A percentile compares a stretch with the other conserved stretches of the same genome.
Evolutionary conservation across 768 basidiomycete genomes (phyloP).

Genomic region (Mycena vitilis): DNA sequence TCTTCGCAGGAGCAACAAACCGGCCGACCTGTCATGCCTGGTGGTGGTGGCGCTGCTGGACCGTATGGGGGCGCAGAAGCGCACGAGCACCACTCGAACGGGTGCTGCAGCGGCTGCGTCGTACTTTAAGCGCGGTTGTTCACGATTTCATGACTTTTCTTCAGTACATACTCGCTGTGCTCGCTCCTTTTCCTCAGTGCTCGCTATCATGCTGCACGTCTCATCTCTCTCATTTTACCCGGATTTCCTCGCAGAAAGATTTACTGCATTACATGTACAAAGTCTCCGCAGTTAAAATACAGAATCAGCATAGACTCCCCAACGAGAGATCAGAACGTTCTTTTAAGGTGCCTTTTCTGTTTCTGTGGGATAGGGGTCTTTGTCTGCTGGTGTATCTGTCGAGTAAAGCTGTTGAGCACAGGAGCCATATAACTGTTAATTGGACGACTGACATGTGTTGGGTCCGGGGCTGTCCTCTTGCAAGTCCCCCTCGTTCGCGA

Average conservation of each 20-base stretch:
- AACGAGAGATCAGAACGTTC: not conserved
- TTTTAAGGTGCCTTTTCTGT: constrained; percentile 22
- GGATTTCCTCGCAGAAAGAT: constrained; percentile 25
- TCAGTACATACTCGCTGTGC: no score
- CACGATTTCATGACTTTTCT: constrained; percentile 29
- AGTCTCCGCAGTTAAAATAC: constrained; percentile 20
- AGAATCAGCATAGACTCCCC: constrained; percentile 22
- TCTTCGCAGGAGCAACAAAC: constrained; percentile 76
- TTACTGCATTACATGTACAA: constrained; percentile 29
- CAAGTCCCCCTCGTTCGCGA: constrained; percentile 82
- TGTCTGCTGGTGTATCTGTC: constrained; percentile 1
- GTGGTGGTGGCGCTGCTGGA: constrained; percentile 57
- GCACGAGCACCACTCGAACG: constrained; percentile 63
- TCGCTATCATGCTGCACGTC: constrained; percentile 28
- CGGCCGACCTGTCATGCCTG: constrained; percentile 72
- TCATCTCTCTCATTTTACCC: constrained; percentile 17
- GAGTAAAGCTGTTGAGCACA: constrained; percentile 18
- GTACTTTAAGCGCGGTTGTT: constrained; percentile 55
- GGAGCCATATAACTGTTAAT: not conserved
- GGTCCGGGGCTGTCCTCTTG: constrained; percentile 42
- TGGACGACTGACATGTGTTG: constrained; percentile 28
- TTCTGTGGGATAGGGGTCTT: constrained; percentile 9
- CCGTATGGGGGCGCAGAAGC: constrained; percentile 61
- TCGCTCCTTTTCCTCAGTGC: constrained; percentile 11
- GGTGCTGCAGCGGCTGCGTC: constrained; percentile 80